phyloP scores from a whole-genome alignment of 805 yeast species.

The Lachancea nothofagi region DNA sequence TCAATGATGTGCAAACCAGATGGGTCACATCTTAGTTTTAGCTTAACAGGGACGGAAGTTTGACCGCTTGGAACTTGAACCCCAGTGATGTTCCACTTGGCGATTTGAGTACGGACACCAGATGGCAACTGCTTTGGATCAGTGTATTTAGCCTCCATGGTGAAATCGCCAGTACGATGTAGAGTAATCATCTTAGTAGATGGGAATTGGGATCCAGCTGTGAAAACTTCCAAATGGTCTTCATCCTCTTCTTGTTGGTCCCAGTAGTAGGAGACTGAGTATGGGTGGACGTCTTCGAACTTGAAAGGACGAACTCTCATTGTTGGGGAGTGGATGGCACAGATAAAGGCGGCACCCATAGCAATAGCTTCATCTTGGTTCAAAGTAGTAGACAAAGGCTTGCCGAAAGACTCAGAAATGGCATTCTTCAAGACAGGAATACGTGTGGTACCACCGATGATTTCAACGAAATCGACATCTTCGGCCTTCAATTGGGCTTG shows the following conservation, averaged over 20 bases:
- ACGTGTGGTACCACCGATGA: conserved; percentile 98
- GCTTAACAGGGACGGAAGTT: conserved; percentile 72
- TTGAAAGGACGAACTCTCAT: conserved; percentile 98
- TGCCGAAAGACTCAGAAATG: conserved; percentile 74
- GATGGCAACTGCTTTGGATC: conserved; percentile 65
- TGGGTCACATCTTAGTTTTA: conserved; percentile 95
- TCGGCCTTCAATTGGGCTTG: conserved; percentile 67
- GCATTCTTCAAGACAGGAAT: conserved; percentile 87
- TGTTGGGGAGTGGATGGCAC: conserved; percentile 99
- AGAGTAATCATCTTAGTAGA: conserved; percentile 91
- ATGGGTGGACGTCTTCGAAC: conserved; percentile 89
- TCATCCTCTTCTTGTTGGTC: conserved; percentile 88
- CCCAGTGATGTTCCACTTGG: conserved; percentile 83
- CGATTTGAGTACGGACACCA: conserved; percentile 59
- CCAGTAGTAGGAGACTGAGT: conserved; percentile 94
- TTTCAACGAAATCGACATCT: conserved; percentile 86
- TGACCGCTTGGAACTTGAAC: conserved; percentile 76
- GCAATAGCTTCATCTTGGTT: conserved; percentile 99
- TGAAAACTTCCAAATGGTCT: conserved; percentile 93
- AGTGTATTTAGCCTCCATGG: conserved; percentile 81
- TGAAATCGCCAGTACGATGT: conserved; percentile 86
- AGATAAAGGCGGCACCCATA: conserved; percentile 97
- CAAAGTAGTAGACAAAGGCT: conserved; percentile 84
- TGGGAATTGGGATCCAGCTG: conserved; percentile 88
- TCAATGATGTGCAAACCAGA: conserved; percentile 92